phyloP scores from a whole-genome alignment of 2,329 filamentous ascomycete species.

The Magnaporthiopsis incrustans region DNA sequence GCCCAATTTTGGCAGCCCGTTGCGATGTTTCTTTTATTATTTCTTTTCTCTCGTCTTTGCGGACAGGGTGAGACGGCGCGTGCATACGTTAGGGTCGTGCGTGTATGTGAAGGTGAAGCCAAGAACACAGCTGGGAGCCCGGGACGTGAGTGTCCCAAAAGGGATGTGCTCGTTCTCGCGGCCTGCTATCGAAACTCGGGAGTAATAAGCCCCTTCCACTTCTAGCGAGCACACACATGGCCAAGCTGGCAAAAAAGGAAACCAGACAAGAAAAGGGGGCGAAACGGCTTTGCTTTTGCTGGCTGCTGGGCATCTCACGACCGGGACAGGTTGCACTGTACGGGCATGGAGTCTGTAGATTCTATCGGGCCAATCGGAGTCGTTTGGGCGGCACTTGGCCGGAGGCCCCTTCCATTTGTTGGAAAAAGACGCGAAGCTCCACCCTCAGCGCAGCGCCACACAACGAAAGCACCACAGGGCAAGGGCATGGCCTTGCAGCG shows the following conservation, averaged over 20 bases:
- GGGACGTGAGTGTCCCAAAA: neutral
- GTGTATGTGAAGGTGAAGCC: neutral
- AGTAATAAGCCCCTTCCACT: neutral
- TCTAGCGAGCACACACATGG: neutral
- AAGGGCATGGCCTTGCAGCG: neutral
- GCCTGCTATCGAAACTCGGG: neutral
- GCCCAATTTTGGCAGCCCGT: neutral
- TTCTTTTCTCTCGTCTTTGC: neutral
- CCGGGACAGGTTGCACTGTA: too few species aligned
- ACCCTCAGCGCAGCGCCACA: neutral
- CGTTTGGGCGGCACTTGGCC: neutral
- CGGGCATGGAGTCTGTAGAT: neutral
- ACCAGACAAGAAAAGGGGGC: neutral
- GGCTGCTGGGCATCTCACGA: neutral
- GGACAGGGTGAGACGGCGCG: neutral
- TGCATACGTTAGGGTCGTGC: neutral
- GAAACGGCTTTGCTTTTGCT: neutral
- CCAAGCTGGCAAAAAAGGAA: neutral
- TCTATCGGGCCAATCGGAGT: neutral
- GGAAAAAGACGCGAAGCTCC: too few species aligned
- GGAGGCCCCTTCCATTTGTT: too few species aligned
- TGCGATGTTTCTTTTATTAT: neutral
- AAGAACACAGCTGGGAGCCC: too few species aligned
- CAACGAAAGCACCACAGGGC: neutral
- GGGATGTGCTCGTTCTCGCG: neutral